Percentiles rank a stretch among this genome's conserved stretches.
Evolutionary conservation across 2,329 filamentous ascomycete species (phyloP).

Genomic region (Penicillium frequentans): DNA sequence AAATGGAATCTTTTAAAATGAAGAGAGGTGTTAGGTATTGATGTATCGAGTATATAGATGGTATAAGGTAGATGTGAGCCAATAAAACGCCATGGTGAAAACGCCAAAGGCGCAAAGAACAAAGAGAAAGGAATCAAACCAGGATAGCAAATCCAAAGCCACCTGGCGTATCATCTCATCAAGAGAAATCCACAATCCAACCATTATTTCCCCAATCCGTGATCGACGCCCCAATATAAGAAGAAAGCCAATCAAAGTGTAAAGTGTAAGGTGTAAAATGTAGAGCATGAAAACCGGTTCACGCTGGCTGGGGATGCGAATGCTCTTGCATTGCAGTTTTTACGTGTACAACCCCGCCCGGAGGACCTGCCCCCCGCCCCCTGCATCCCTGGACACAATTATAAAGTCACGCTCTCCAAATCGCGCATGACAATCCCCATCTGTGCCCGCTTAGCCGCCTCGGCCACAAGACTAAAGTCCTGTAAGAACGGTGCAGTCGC

Average conservation of each 20-base stretch:
- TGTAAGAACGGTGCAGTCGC: slow-evolving; percentile 66
- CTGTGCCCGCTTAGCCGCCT: slow-evolving; percentile 90
- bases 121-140: not conserved
- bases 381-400: slow-evolving; percentile 4
- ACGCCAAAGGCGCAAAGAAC: slow-evolving; percentile 4
- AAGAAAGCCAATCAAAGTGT: not conserved
- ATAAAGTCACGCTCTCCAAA: slow-evolving; percentile 56
- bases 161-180: not conserved
- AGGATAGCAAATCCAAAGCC: not conserved
- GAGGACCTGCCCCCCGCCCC: slow-evolving; percentile 11
- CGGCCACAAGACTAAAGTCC: slow-evolving; percentile 82
- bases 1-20: not conserved
- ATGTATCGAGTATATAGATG: slow-evolving; percentile 10
- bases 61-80: slow-evolving; percentile 10
- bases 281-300: slow-evolving; percentile 13
- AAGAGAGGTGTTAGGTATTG: not conserved
- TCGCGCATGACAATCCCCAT: slow-evolving; percentile 87
- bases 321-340: not conserved
- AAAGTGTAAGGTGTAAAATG: not conserved
- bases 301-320: slow-evolving; percentile 1
- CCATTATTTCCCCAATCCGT: not conserved
- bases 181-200: not conserved
- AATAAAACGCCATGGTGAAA: slow-evolving; percentile 6
- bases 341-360: not conserved
- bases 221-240: slow-evolving; percentile 4